Evolutionary conservation across 2,329 filamentous ascomycete species (phyloP).

Genomic region (Botrytis fragariae): DNA sequence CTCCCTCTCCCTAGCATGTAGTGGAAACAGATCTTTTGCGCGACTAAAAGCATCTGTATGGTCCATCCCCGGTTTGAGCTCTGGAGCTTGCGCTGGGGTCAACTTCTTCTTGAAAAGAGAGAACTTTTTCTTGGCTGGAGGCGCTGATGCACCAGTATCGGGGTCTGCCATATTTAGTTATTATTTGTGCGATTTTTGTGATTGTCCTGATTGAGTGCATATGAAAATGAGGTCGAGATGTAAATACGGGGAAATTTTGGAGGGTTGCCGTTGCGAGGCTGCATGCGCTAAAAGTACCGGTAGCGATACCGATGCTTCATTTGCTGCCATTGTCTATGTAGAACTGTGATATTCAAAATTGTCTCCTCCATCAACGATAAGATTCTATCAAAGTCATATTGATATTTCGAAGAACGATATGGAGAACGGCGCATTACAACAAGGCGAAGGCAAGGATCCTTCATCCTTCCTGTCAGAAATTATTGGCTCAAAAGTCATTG

Average conservation of each 20-base stretch:
- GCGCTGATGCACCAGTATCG: slow-evolving; percentile 5
- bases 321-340: slow-evolving; percentile 10
- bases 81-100: slow-evolving; percentile 44
- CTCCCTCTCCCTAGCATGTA: slow-evolving; percentile 44
- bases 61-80: slow-evolving; percentile 38
- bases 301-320: slow-evolving; percentile 14
- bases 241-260: neutral
- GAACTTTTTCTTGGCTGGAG: slow-evolving; percentile 33
- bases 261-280: neutral
- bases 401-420: slow-evolving; percentile 45
- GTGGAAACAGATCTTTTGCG: slow-evolving; percentile 46
- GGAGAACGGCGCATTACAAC: slow-evolving; percentile 64
- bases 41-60: slow-evolving; percentile 48
- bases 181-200: neutral
- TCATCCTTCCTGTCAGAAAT: slow-evolving; percentile 92
- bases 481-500: slow-evolving; percentile 88
- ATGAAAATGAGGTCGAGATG: neutral
- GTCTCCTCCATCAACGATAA: neutral
- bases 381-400: neutral
- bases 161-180: slow-evolving; percentile 17
- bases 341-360: neutral
- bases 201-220: neutral
- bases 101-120: slow-evolving; percentile 54
- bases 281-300: slow-evolving; percentile 1
- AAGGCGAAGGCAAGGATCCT: slow-evolving; percentile 81